A percentile compares a stretch with the other conserved stretches of the same genome.
These are phyloP conservation scores for Ehretia macrophylla DNA, from an alignment of 257 asterid species.

Conservation along the genomic window DNA sequence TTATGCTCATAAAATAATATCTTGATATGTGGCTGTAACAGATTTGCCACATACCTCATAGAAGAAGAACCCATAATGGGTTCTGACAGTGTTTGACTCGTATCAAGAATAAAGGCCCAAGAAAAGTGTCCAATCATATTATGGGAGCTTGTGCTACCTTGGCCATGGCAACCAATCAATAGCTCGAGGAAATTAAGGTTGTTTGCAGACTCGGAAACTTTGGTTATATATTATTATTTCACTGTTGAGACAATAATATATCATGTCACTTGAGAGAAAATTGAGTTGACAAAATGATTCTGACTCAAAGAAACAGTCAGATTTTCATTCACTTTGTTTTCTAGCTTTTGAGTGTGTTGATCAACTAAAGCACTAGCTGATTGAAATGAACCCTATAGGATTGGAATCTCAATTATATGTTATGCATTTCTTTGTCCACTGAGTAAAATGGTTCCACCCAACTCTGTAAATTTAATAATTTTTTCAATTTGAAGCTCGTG, in stretches of 20 bases:
- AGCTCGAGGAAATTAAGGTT: constrained; percentile 87
- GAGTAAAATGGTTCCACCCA: neutral
- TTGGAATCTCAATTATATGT: too few species aligned
- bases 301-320: constrained; percentile 19
- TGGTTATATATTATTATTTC: too few species aligned
- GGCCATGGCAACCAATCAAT: constrained; percentile 67
- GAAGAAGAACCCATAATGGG: too few species aligned
- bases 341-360: constrained; percentile 31
- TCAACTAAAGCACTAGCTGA: constrained; percentile 1
- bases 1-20: too few species aligned
- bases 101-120: constrained; percentile 7
- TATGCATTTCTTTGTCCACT: neutral
- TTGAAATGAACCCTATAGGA: neutral
- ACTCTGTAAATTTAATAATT: too few species aligned
- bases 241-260: constrained; percentile 20
- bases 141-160: constrained; percentile 48
- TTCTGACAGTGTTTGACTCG: constrained; percentile 12
- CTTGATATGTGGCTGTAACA: too few species aligned
- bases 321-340: constrained; percentile 35
- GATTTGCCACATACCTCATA: too few species aligned
- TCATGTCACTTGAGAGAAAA: constrained; percentile 32
- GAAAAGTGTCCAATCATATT: constrained; percentile 45
- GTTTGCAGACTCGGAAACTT: constrained; percentile 13
- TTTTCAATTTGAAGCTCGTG: too few species aligned
- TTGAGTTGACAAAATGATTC: constrained; percentile 44